These are phyloP conservation scores for Marasmius fiardii DNA, from an alignment of 1,284 basidiomycete species.

Conservation along the genomic window DNA sequence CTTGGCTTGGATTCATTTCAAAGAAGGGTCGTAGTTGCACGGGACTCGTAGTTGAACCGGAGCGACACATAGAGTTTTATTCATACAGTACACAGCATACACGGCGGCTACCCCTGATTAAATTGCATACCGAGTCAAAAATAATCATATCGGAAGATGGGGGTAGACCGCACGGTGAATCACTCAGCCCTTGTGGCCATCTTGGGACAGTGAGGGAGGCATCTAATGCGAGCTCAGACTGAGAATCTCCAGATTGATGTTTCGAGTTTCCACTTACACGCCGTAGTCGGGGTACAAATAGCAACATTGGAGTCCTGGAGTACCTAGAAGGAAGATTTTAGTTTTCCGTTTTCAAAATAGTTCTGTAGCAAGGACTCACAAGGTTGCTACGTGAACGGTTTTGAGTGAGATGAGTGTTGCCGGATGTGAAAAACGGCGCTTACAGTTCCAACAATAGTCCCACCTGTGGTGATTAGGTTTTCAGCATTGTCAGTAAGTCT, in stretches of 20 bases:
- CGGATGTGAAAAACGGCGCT: not conserved
- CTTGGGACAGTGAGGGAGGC: not conserved
- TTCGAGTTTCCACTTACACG: not conserved
- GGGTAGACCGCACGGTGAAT: too few species aligned
- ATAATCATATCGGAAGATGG: too few species aligned
- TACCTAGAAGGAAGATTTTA: not conserved
- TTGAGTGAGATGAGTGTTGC: not conserved
- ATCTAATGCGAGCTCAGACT: not conserved
- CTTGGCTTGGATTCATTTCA: too few species aligned
- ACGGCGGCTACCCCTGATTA: too few species aligned
- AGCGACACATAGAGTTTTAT: too few species aligned
- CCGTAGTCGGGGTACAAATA: not conserved
- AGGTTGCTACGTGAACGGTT: not conserved
- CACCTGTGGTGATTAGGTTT: not conserved
- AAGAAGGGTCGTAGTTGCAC: too few species aligned
- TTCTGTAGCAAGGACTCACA: not conserved
- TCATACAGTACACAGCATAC: too few species aligned
- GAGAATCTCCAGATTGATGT: not conserved
- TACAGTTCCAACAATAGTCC: not conserved
- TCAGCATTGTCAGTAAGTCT: not conserved
- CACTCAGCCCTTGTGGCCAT: too few species aligned
- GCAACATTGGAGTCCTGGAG: not conserved
- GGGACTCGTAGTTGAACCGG: too few species aligned
- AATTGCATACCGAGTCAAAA: too few species aligned
- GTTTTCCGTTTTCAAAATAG: not conserved